Evolutionary conservation across 164 flowering plant genomes (phyloP).

Genomic region (Vitis cinerea): DNA sequence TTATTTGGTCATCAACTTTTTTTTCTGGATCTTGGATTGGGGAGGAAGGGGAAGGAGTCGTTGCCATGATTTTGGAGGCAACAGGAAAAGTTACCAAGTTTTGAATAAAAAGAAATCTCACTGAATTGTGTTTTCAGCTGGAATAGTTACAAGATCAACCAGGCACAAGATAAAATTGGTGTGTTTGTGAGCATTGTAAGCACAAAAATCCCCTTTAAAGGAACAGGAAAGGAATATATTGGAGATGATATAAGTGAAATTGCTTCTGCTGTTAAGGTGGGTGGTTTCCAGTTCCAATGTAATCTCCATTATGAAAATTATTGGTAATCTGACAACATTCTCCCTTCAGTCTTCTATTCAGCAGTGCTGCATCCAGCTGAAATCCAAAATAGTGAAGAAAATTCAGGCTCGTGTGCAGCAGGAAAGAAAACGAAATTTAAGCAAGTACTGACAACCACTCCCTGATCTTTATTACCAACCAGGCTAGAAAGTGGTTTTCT

Average conservation of each 20-base stretch:
- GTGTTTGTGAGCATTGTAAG: conserved; percentile 98
- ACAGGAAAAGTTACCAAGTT: background rate
- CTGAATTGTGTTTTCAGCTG: conserved; percentile 54
- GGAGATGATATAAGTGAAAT: conserved; percentile 97
- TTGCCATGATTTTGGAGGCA: too few relatives aligned
- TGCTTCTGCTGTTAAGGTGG: conserved; percentile 92
- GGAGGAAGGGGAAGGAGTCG: too few relatives aligned
- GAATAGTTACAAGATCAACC: conserved; percentile 94
- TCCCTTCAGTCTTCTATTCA: conserved; percentile 68
- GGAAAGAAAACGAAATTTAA: conserved; percentile 86
- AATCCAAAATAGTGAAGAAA: conserved; percentile 82
- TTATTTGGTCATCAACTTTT: background rate
- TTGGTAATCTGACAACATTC: conserved; percentile 16
- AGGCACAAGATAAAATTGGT: conserved; percentile 92
- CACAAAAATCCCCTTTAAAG: conserved; percentile 98
- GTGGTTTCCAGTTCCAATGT: background rate
- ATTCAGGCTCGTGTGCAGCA: conserved; percentile 98
- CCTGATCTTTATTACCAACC: background rate
- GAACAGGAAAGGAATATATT: conserved; percentile 97
- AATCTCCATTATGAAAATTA: background rate
- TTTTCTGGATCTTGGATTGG: too few relatives aligned
- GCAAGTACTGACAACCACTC: conserved; percentile 46
- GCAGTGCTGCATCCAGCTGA: conserved; percentile 91
- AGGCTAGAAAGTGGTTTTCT: background rate
- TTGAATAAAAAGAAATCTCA: background rate